phyloP scores from a whole-genome alignment of 73 alveolate genomes.

The Paramecium biaurelia region DNA sequence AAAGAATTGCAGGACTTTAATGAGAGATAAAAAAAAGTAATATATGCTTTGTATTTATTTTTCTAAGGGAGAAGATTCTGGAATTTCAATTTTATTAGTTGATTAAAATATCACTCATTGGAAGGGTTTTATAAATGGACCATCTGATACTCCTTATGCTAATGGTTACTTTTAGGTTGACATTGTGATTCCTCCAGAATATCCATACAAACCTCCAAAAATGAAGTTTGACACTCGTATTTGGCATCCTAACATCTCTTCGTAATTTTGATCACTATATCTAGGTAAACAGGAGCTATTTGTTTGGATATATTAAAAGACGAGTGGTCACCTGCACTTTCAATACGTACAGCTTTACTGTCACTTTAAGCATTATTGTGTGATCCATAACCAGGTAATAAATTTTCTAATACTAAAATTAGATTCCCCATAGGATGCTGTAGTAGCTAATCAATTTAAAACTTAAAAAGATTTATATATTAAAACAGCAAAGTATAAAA shows the following conservation, averaged over 20 bases:
- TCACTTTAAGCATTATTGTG: constrained; percentile 92
- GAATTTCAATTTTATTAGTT: constrained; percentile 69
- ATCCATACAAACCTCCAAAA: constrained; percentile 97
- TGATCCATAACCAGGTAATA: constrained; percentile 86
- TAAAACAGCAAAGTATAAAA: constrained; percentile 78
- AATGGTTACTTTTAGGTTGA: constrained; percentile 89
- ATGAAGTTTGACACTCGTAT: constrained; percentile 89
- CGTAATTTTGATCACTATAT: constrained; percentile 68
- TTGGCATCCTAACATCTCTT: constrained; percentile 84
- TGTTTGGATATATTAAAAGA: constrained; percentile 91
- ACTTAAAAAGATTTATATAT: constrained; percentile 75
- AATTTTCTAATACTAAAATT: background rate
- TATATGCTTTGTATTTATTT: background rate
- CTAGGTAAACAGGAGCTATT: constrained; percentile 92
- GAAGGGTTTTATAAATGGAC: constrained; percentile 82
- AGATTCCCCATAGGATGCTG: constrained; percentile 97
- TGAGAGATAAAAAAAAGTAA: constrained; percentile 32
- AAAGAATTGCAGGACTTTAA: constrained; percentile 38
- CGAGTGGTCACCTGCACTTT: constrained; percentile 97
- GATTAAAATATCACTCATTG: constrained; percentile 75
- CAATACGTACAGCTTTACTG: constrained; percentile 93
- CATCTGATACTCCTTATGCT: constrained; percentile 85
- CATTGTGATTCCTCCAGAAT: constrained; percentile 90
- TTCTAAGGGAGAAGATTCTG: constrained; percentile 45
- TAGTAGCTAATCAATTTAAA: constrained; percentile 90